Evolutionary conservation across 1,284 basidiomycete species (phyloP).

Genomic region (Meira miltonrushii): DNA sequence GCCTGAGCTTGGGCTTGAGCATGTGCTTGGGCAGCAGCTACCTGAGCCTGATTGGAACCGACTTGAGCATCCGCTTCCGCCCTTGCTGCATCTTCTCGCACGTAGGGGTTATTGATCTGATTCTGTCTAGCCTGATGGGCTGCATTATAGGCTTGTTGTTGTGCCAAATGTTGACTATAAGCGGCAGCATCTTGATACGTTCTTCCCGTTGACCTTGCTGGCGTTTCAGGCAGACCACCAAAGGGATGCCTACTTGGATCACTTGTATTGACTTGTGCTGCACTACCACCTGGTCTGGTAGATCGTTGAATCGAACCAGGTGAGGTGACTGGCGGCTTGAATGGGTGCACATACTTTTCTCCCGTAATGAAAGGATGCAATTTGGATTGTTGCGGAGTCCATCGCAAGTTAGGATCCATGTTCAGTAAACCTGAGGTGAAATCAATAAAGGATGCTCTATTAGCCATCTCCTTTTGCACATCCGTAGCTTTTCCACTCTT

Average conservation of each 20-base stretch:
- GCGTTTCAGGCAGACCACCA: conserved; percentile 72
- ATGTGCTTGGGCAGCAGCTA: conserved; percentile 19
- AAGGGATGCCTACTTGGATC: conserved; percentile 73
- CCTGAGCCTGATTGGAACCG: conserved; percentile 20
- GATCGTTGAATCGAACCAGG: conserved; percentile 14
- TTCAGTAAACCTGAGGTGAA: conserved; percentile 92
- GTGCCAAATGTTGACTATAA: conserved; percentile 88
- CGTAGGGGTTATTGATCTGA: conserved; percentile 48
- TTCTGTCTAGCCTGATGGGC: conserved; percentile 48
- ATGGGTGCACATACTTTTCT: conserved; percentile 67
- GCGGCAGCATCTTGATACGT: conserved; percentile 86
- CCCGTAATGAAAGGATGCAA: conserved; percentile 97
- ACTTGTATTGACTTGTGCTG: conserved; percentile 16
- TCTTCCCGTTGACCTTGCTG: conserved; percentile 62
- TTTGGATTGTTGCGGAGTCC: conserved; percentile 94
- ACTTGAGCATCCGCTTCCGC: conserved; percentile 28
- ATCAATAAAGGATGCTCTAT: conserved; percentile 89
- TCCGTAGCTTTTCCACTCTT: conserved; percentile 75
- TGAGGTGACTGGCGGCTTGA: conserved; percentile 41
- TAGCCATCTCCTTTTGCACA: conserved; percentile 90
- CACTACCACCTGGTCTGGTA: conserved; percentile 1
- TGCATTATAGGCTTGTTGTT: conserved; percentile 87
- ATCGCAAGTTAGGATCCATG: conserved; percentile 87
- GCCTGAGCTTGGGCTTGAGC: conserved; percentile 29
- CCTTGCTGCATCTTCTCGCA: conserved; percentile 29